Percentiles rank a stretch among this genome's conserved stretches.
Evolutionary conservation across 2,329 filamentous ascomycete genomes (phyloP).

Genomic region (Fusarium caatingaense): DNA sequence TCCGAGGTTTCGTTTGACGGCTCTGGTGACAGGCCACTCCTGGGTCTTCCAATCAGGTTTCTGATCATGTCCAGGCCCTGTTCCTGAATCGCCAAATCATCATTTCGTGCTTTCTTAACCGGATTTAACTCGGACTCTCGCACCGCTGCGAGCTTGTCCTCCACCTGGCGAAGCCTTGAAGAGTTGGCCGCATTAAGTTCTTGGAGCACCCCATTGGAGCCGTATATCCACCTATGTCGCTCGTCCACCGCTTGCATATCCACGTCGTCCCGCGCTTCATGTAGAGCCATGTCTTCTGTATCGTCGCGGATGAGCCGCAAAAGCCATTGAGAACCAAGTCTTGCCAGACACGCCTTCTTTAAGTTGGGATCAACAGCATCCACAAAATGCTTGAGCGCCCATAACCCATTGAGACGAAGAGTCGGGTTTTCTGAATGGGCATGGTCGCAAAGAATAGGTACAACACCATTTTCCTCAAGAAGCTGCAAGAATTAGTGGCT

Average conservation of each 20-base stretch:
- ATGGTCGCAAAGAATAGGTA: slow-evolving; percentile 83
- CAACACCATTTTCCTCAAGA: slow-evolving; percentile 77
- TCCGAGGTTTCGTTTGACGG: slow-evolving; percentile 64
- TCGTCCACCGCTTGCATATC: slow-evolving; percentile 65
- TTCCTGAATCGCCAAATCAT: slow-evolving; percentile 88
- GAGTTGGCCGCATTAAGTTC: slow-evolving; percentile 54
- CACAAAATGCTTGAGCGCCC: slow-evolving; percentile 93
- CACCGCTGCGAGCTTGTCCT: slow-evolving; percentile 61
- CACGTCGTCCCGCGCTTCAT: slow-evolving; percentile 61
- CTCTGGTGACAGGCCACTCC: slow-evolving; percentile 62
- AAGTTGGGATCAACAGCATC: slow-evolving; percentile 75
- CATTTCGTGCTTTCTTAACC: slow-evolving; percentile 74
- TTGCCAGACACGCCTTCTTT: slow-evolving; percentile 81
- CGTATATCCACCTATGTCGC: slow-evolving; percentile 53
- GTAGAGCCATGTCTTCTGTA: slow-evolving; percentile 64
- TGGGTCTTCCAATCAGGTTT: slow-evolving; percentile 80
- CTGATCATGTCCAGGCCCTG: slow-evolving; percentile 90
- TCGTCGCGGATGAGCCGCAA: slow-evolving; percentile 79
- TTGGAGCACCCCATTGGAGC: slow-evolving; percentile 47
- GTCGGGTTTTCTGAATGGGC: slow-evolving; percentile 84
- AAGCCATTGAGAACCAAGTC: slow-evolving; percentile 83
- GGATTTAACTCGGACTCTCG: slow-evolving; percentile 77
- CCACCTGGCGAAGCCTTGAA: slow-evolving; percentile 60
- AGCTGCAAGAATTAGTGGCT: slow-evolving; percentile 62
- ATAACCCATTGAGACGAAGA: slow-evolving; percentile 85